Conservation (phyloP, 139 green algal genomes). For the Coccomyxa sp. region DNA sequence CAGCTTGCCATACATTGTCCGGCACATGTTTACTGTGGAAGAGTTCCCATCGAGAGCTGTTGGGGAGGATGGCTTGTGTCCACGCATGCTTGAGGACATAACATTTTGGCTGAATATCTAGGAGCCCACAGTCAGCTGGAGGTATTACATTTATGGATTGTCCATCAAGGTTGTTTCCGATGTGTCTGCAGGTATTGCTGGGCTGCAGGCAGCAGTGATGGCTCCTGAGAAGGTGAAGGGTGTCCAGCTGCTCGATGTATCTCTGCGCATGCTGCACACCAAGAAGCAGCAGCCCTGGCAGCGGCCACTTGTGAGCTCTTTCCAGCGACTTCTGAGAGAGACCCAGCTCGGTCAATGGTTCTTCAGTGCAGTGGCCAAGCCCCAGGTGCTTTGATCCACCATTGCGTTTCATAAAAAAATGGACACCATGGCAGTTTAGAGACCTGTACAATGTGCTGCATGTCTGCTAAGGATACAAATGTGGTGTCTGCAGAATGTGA, state of each 20-base stretch:
- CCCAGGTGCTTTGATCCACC: conserved; percentile 1
- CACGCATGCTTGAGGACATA: too few relatives aligned
- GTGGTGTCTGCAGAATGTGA: conserved; percentile 48
- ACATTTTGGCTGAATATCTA: too few relatives aligned
- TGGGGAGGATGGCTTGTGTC: too few relatives aligned
- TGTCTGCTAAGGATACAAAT: too few relatives aligned
- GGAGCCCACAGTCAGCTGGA: too few relatives aligned
- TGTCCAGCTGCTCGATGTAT: conserved; percentile 81
- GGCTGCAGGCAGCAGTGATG: conserved; percentile 54
- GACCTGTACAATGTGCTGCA: too few relatives aligned
- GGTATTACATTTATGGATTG: not conserved
- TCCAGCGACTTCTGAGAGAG: conserved; percentile 69
- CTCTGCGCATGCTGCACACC: conserved; percentile 72
- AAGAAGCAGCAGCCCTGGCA: conserved; percentile 41
- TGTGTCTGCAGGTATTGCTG: conserved; percentile 18
- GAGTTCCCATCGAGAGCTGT: not conserved
- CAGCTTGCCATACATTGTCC: not conserved
- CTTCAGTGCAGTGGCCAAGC: conserved; percentile 70
- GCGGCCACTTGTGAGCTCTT: conserved; percentile 59
- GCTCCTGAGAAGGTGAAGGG: conserved; percentile 52
- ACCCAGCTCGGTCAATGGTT: conserved; percentile 70
- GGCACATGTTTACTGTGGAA: not conserved
- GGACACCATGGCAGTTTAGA: too few relatives aligned
- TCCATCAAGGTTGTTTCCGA: not conserved
- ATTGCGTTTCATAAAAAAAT: too few relatives aligned